A percentile compares a stretch with the other conserved stretches of the same genome.
phyloP scores from a whole-genome alignment of 257 asterid species.

The Solanum stenotomum region DNA sequence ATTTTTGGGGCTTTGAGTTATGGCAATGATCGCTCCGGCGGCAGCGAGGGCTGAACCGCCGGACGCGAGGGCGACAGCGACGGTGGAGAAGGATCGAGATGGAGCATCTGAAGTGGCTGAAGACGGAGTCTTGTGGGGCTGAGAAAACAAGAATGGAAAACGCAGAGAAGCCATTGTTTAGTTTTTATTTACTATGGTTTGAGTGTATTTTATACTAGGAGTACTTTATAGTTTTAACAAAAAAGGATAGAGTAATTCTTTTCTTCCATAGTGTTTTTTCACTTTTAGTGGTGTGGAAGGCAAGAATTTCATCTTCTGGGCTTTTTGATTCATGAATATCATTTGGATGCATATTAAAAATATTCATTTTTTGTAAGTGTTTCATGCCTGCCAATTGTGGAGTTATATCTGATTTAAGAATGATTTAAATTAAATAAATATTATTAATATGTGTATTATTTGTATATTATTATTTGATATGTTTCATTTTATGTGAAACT shows the following conservation, averaged over 20 bases:
- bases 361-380: no score
- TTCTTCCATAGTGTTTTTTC: background rate
- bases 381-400: background rate
- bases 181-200: background rate
- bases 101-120: slow-evolving; percentile 24
- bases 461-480: no score
- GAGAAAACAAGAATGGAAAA: slow-evolving; percentile 90
- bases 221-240: background rate
- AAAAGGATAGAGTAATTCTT: background rate
- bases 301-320: background rate
- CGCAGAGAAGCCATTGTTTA: slow-evolving; percentile 51
- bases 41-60: slow-evolving; percentile 12
- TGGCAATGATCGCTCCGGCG: slow-evolving; percentile 32
- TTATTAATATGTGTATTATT: no score
- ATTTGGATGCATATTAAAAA: background rate
- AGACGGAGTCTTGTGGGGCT: slow-evolving; percentile 46
- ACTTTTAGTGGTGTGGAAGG: background rate
- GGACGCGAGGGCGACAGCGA: slow-evolving; percentile 19
- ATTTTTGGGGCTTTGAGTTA: slow-evolving; percentile 27
- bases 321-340: background rate
- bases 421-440: no score
- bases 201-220: background rate
- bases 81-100: slow-evolving; percentile 21
- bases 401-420: no score
- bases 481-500: no score